phyloP scores from a whole-genome alignment of 352 stramenopile species.

The Pythium aquatile region DNA sequence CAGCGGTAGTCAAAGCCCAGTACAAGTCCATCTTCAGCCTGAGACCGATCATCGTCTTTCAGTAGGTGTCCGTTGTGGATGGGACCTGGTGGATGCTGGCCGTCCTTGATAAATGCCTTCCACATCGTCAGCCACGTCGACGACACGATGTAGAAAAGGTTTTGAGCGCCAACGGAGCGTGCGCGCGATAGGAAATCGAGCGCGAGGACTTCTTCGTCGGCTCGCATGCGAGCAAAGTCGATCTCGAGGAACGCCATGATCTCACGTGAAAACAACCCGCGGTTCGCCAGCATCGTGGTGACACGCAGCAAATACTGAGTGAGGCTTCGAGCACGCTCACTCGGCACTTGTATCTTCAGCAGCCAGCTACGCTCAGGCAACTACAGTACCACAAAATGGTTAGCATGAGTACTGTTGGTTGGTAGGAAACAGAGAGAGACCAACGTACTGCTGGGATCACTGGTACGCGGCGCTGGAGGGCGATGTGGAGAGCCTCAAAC shows the following conservation, averaged over 20 bases:
- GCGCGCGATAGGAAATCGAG: constrained; percentile 34
- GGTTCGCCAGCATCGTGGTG: constrained; percentile 45
- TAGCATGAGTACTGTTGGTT: background rate
- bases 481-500: constrained; percentile 46
- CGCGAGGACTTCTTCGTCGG: constrained; percentile 59
- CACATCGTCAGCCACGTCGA: constrained; percentile 43
- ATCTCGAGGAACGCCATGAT: constrained; percentile 74
- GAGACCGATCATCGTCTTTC: background rate
- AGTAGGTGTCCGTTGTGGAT: constrained; percentile 46
- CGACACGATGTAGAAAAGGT: constrained; percentile 41
- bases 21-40: constrained; percentile 27
- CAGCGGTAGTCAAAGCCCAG: constrained; percentile 49
- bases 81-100: constrained; percentile 22
- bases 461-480: constrained; percentile 43
- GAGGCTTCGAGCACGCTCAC: constrained; percentile 35
- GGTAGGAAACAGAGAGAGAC: too few relatives aligned
- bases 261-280: constrained; percentile 58
- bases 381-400: constrained; percentile 10
- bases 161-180: constrained; percentile 11
- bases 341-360: constrained; percentile 39
- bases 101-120: constrained; percentile 37
- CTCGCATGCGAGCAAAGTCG: constrained; percentile 42
- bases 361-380: constrained; percentile 47
- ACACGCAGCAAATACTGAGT: constrained; percentile 53
- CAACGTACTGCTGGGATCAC: constrained; percentile 42